phyloP scores from a whole-genome alignment of 441 rosid genomes.

The Manihot esculenta region DNA sequence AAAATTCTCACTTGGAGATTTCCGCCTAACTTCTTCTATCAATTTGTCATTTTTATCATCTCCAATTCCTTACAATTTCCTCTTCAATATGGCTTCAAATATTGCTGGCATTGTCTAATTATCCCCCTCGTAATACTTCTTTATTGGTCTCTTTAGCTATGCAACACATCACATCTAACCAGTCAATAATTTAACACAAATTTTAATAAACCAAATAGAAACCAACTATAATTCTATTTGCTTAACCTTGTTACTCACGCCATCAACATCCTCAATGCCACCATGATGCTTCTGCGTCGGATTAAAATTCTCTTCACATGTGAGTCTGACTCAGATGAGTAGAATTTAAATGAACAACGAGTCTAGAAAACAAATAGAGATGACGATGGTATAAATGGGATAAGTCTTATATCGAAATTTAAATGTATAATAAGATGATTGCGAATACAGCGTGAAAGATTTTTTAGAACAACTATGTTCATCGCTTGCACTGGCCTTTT shows the following conservation, averaged over 20 bases:
- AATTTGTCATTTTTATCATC: slow-evolving; percentile 46
- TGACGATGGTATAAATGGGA: neutral
- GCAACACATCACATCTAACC: slow-evolving; percentile 4
- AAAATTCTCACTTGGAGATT: neutral
- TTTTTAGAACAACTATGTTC: slow-evolving; percentile 4
- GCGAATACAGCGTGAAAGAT: slow-evolving; percentile 7
- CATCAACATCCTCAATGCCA: slow-evolving; percentile 11
- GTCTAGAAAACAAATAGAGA: neutral
- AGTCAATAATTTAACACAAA: neutral
- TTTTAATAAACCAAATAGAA: neutral
- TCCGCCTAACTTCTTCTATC: slow-evolving; percentile 37
- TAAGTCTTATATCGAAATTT: neutral
- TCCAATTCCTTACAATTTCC: slow-evolving; percentile 55
- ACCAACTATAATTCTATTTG: neutral
- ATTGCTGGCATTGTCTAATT: slow-evolving; percentile 52
- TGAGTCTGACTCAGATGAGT: slow-evolving; percentile 19
- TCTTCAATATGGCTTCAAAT: slow-evolving; percentile 52
- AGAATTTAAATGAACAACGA: slow-evolving; percentile 3
- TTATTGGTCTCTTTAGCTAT: slow-evolving; percentile 58
- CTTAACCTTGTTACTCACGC: slow-evolving; percentile 23
- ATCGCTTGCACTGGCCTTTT: slow-evolving; percentile 2
- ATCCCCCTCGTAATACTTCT: slow-evolving; percentile 45
- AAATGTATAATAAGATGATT: slow-evolving; percentile 5
- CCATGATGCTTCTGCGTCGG: neutral
- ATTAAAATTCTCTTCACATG: neutral